phyloP scores from a whole-genome alignment of 2,329 filamentous ascomycete species.

The Xylariaceae sp. region DNA sequence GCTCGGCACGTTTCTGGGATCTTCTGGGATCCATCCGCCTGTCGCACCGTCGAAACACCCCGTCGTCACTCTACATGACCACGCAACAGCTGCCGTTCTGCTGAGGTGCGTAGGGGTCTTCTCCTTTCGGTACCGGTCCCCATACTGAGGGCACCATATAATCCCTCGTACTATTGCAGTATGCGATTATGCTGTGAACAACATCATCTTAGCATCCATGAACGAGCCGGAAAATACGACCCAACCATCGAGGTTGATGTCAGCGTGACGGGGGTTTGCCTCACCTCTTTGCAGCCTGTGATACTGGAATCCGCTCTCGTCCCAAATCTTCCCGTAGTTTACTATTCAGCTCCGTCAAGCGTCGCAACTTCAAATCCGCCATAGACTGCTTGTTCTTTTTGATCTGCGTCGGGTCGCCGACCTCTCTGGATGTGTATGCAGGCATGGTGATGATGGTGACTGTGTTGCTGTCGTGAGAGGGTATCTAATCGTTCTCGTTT shows the following conservation, averaged over 20 bases:
- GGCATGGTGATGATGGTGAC: constrained; percentile 46
- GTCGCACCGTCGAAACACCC: constrained; percentile 15
- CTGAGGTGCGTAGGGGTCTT: constrained; percentile 97
- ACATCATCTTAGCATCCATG: constrained; percentile 18
- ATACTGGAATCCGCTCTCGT: constrained; percentile 90
- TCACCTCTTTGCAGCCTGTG: constrained; percentile 83
- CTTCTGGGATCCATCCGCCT: neutral
- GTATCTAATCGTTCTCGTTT: too few species aligned
- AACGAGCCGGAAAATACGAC: neutral
- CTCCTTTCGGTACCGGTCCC: constrained; percentile 88
- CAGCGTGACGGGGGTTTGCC: constrained; percentile 26
- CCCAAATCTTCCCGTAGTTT: constrained; percentile 93
- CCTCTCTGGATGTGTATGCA: constrained; percentile 62
- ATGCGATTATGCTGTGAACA: constrained; percentile 77
- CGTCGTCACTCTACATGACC: constrained; percentile 65
- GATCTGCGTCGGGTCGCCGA: constrained; percentile 62
- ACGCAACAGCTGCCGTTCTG: constrained; percentile 89
- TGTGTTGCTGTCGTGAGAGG: neutral
- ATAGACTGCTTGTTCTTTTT: constrained; percentile 98
- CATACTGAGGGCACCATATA: constrained; percentile 99
- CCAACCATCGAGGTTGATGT: neutral
- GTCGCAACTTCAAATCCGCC: constrained; percentile 94
- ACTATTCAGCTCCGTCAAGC: constrained; percentile 94
- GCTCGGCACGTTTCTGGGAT: constrained; percentile 6
- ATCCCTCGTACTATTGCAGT: constrained; percentile 96